A percentile compares a stretch with the other conserved stretches of the same genome.
Evolutionary conservation across 1,284 basidiomycete genomes (phyloP).

Genomic region (Malassezia brasiliensis): DNA sequence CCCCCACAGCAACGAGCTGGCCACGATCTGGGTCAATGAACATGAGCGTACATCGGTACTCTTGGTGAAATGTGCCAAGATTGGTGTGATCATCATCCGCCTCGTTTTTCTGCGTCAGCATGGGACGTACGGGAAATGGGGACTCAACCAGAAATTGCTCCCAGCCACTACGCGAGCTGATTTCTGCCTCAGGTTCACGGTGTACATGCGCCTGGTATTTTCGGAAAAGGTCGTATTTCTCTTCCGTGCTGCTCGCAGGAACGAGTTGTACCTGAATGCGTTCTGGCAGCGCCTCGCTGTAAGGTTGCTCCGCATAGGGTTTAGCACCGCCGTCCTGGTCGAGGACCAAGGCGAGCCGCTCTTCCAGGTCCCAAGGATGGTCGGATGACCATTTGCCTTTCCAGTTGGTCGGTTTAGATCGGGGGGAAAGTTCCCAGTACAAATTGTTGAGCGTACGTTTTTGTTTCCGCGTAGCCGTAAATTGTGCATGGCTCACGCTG

Average conservation of each 20-base stretch:
- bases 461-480: conserved; percentile 21
- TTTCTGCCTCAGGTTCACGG: conserved; percentile 18
- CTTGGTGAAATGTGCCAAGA: conserved; percentile 41
- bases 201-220: conserved; percentile 37
- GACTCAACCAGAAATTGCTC: conserved; percentile 34
- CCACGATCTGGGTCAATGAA: conserved; percentile 53
- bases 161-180: conserved; percentile 28
- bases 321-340: neutral
- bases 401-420: conserved; percentile 26
- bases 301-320: neutral
- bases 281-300: neutral
- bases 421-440: conserved; percentile 20
- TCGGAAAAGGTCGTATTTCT: conserved; percentile 41
- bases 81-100: neutral
- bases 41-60: conserved; percentile 26
- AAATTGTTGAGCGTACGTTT: conserved; percentile 25
- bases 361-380: conserved; percentile 20
- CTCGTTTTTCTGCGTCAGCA: neutral
- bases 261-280: neutral
- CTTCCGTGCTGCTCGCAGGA: conserved; percentile 17
- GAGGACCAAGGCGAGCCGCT: conserved; percentile 6
- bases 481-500: neutral
- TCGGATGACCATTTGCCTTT: conserved; percentile 28
- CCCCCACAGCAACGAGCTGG: conserved; percentile 71
- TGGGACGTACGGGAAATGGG: conserved; percentile 1